A percentile compares a stretch with the other conserved stretches of the same genome.
Conservation (phyloP, 805 yeast genomes). For the Candida ulmi region DNA sequence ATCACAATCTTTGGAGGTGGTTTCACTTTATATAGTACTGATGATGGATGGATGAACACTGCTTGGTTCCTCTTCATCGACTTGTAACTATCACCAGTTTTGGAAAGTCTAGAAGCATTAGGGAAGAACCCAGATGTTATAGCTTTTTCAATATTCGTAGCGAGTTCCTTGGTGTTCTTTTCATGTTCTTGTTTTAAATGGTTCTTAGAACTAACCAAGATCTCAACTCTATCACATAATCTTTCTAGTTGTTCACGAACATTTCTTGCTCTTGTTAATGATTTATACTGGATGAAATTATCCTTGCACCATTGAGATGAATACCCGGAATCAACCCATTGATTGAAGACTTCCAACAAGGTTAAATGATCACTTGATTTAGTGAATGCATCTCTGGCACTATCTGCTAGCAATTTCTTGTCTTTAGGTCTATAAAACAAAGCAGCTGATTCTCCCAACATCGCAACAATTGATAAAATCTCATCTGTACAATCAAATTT, state of each 20-base stretch:
- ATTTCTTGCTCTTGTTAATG: slow-evolving; percentile 62
- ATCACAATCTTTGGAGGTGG: slow-evolving; percentile 74
- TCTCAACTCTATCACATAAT: slow-evolving; percentile 51
- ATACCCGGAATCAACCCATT: slow-evolving; percentile 65
- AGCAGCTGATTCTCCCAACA: slow-evolving; percentile 75
- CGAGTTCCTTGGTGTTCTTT: slow-evolving; percentile 39
- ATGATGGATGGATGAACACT: slow-evolving; percentile 85
- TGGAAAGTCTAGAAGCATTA: slow-evolving; percentile 87
- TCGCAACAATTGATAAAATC: slow-evolving; percentile 68
- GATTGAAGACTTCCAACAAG: slow-evolving; percentile 65
- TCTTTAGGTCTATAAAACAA: slow-evolving; percentile 69
- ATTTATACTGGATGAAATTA: slow-evolving; percentile 70
- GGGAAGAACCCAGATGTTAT: slow-evolving; percentile 88
- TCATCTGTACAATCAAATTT: slow-evolving; percentile 59
- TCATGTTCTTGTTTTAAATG: slow-evolving; percentile 25
- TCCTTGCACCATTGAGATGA: slow-evolving; percentile 83
- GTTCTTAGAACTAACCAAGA: slow-evolving; percentile 30
- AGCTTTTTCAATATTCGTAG: slow-evolving; percentile 76
- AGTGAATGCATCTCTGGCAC: slow-evolving; percentile 50
- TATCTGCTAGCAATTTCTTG: slow-evolving; percentile 59
- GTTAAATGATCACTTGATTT: slow-evolving; percentile 71
- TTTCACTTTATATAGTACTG: slow-evolving; percentile 53
- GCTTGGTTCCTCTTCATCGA: slow-evolving; percentile 61
- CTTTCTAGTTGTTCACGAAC: slow-evolving; percentile 64
- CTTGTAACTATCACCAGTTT: slow-evolving; percentile 65